Evolutionary conservation across 345 rosid genomes (phyloP).

Genomic region (Linum lewisii): DNA sequence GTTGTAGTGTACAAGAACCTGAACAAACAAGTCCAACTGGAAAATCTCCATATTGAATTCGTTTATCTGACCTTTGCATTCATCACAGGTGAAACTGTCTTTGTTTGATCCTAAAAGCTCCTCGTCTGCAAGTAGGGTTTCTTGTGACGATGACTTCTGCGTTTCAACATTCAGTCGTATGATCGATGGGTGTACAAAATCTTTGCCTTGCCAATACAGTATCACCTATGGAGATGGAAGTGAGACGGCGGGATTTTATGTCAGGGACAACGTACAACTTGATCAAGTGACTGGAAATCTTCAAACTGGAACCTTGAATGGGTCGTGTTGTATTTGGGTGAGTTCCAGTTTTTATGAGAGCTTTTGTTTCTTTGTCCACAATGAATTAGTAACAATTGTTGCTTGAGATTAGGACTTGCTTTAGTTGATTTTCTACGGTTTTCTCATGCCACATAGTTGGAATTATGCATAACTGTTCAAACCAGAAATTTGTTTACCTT

Average conservation of each 20-base stretch:
- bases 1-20: too few species aligned
- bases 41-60: not conserved
- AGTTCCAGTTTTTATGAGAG: slow-evolving; percentile 12
- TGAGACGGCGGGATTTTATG: slow-evolving; percentile 55
- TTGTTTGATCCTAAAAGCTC: slow-evolving; percentile 48
- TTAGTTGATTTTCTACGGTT: not conserved
- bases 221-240: slow-evolving; percentile 78
- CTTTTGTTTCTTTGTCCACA: not conserved
- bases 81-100: slow-evolving; percentile 42
- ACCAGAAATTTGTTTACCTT: not conserved
- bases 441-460: not conserved
- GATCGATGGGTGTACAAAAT: slow-evolving; percentile 43
- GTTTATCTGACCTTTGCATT: not conserved
- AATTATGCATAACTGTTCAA: not conserved
- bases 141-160: slow-evolving; percentile 55
- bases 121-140: slow-evolving; percentile 28
- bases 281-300: slow-evolving; percentile 46
- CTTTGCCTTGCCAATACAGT: slow-evolving; percentile 42
- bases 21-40: not conserved
- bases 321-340: slow-evolving; percentile 64
- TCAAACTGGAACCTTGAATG: slow-evolving; percentile 33
- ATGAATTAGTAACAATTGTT: not conserved
- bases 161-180: slow-evolving; percentile 28
- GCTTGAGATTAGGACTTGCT: not conserved
- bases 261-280: slow-evolving; percentile 45